phyloP scores from a whole-genome alignment of 1,139 yeast genomes.

The Pneumocystis oryctolagi region DNA sequence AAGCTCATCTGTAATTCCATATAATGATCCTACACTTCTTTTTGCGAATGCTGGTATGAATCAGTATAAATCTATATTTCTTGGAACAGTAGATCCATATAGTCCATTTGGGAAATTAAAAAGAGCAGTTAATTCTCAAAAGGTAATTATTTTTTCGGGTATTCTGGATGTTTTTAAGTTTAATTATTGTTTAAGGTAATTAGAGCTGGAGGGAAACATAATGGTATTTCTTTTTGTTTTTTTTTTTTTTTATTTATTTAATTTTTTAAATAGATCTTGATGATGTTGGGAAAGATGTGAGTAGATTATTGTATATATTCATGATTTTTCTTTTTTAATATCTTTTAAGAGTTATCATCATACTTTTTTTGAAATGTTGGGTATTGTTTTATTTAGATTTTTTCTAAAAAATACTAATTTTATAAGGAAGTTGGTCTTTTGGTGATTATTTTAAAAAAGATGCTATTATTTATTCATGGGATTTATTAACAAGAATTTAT shows the following conservation, averaged over 20 bases:
- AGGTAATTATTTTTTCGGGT: slow-evolving; percentile 20
- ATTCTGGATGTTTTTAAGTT: background rate
- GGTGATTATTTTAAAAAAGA: slow-evolving; percentile 96
- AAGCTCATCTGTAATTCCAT: slow-evolving; percentile 90
- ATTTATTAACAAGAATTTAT: slow-evolving; percentile 67
- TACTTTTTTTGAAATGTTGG: slow-evolving; percentile 97
- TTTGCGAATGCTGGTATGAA: slow-evolving; percentile 27
- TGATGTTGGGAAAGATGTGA: slow-evolving; percentile 79
- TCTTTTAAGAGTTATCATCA: slow-evolving; percentile 51
- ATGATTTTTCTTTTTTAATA: background rate
- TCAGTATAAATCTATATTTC: slow-evolving; percentile 90
- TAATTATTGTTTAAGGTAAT: slow-evolving; percentile 40
- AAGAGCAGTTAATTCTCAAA: slow-evolving; percentile 89
- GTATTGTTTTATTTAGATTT: slow-evolving; percentile 23
- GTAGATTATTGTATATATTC: slow-evolving; percentile 25
- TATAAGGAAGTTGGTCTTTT: slow-evolving; percentile 70
- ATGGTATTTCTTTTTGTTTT: slow-evolving; percentile 28
- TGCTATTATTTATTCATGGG: slow-evolving; percentile 84
- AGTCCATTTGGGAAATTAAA: slow-evolving; percentile 71
- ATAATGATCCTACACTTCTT: slow-evolving; percentile 74
- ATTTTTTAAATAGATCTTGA: slow-evolving; percentile 45
- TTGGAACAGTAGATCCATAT: slow-evolving; percentile 92
- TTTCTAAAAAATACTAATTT: background rate
- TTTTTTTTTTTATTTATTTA: slow-evolving; percentile 3
- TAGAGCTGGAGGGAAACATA: slow-evolving; percentile 99